phyloP scores from a whole-genome alignment of 2,329 filamentous ascomycete genomes.

The Achaetomium macrosporum region DNA sequence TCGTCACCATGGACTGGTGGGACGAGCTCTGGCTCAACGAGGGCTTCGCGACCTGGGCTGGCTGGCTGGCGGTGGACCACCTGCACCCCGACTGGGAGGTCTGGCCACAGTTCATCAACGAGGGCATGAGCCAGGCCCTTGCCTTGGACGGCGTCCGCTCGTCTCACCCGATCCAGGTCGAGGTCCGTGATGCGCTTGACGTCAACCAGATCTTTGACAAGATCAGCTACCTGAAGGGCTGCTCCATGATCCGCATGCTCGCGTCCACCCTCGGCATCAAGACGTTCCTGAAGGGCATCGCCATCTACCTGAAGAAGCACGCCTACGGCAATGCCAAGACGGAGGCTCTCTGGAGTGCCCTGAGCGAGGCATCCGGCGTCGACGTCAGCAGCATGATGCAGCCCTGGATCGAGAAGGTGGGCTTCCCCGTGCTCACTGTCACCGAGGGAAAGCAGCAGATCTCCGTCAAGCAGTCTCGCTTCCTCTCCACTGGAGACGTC shows the following conservation, averaged over 20 bases:
- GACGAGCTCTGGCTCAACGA: constrained; percentile 97
- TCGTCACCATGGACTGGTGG: constrained; percentile 99
- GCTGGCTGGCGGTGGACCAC: constrained; percentile 86
- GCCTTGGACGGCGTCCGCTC: constrained; percentile 82
- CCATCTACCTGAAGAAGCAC: constrained; percentile 81
- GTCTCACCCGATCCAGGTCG: constrained; percentile 93
- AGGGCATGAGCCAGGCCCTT: constrained; percentile 89
- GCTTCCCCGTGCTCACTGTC: constrained; percentile 84
- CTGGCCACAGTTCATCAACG: constrained; percentile 95
- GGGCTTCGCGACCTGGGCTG: constrained; percentile 97
- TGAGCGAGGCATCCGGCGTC: constrained; percentile 80
- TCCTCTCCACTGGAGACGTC: constrained; percentile 86
- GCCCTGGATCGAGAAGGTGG: constrained; percentile 92
- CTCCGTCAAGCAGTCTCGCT: constrained; percentile 76
- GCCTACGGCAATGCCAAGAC: constrained; percentile 89
- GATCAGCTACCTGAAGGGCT: constrained; percentile 95
- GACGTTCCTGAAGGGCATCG: constrained; percentile 84
- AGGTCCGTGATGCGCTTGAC: constrained; percentile 86
- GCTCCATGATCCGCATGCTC: constrained; percentile 94
- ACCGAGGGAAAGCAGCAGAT: constrained; percentile 79
- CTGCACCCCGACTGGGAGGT: constrained; percentile 96
- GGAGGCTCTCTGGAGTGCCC: constrained; percentile 80
- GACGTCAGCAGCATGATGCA: constrained; percentile 86
- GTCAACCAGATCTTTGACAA: constrained; percentile 97
- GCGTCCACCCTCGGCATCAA: constrained; percentile 83